These are phyloP conservation scores for Castanea sativa DNA, from an alignment of 306 rosid genomes.

Conservation along the genomic window DNA sequence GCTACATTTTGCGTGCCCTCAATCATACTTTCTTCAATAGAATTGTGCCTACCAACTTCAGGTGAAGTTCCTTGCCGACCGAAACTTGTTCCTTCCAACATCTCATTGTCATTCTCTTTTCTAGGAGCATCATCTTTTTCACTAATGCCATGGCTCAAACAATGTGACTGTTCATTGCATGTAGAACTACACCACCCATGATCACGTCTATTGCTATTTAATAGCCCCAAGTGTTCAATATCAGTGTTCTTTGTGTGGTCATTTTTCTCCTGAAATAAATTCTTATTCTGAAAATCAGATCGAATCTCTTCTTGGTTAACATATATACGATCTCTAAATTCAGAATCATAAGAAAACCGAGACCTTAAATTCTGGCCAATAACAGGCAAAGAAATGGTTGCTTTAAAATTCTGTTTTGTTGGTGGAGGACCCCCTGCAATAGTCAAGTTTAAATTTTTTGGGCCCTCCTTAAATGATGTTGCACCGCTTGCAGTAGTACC, in stretches of 20 bases:
- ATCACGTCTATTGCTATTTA: conserved; percentile 3
- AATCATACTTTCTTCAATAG: conserved; percentile 22
- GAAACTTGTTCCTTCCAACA: conserved; percentile 8
- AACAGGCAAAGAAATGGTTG: conserved; percentile 76
- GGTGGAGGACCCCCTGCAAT: conserved; percentile 99
- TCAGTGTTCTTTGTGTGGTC: conserved; percentile 21
- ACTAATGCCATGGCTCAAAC: background rate
- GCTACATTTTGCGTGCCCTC: conserved; percentile 20
- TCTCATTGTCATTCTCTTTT: background rate
- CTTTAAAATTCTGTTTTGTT: conserved; percentile 80
- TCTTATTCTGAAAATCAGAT: conserved; percentile 31
- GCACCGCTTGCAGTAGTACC: conserved; percentile 30
- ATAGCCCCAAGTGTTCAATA: conserved; percentile 1
- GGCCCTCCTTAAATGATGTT: conserved; percentile 41
- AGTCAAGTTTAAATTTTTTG: conserved; percentile 60
- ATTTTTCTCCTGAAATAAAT: conserved; percentile 29
- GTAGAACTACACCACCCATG: background rate
- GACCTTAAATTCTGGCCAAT: conserved; percentile 84
- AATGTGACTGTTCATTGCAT: background rate
- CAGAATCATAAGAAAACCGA: conserved; percentile 58
- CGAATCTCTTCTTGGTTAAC: conserved; percentile 28
- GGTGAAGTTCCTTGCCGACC: conserved; percentile 24
- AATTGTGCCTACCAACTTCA: conserved; percentile 31
- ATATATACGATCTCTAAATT: conserved; percentile 34
- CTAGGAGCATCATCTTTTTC: conserved; percentile 8